Percentiles rank a stretch among this genome's conserved stretches.
These are phyloP conservation scores for Aspergillus pseudoviridinutans DNA, from an alignment of 2,329 filamentous ascomycete genomes.

Conservation along the genomic window DNA sequence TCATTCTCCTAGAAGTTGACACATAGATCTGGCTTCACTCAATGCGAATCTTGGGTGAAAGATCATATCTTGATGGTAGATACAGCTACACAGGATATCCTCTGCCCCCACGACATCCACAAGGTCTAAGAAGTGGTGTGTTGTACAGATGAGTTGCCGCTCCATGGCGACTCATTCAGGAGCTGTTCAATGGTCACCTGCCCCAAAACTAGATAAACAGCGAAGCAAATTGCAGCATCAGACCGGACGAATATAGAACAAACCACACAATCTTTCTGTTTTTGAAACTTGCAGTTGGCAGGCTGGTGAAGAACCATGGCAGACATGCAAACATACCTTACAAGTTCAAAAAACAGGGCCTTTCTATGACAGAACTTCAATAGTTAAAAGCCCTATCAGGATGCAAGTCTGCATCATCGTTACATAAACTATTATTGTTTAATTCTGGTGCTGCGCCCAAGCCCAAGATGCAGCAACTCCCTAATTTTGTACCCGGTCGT, in stretches of 20 bases:
- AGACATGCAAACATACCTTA: background rate
- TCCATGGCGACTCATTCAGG: background rate
- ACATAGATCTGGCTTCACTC: background rate
- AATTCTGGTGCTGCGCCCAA: conserved; percentile 15
- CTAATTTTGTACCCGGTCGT: background rate
- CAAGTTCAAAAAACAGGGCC: background rate
- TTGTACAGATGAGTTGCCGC: background rate
- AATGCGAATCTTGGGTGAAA: background rate
- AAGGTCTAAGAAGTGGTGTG: background rate
- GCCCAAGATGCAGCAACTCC: conserved; percentile 5
- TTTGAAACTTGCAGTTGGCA: no score
- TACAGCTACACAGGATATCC: no score
- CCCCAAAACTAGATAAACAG: background rate
- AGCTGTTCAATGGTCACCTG: background rate
- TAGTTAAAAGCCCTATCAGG: background rate
- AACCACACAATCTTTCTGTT: no score
- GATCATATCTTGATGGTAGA: background rate
- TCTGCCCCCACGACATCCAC: background rate
- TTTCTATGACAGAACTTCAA: background rate
- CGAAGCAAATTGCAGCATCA: background rate
- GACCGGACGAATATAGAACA: background rate
- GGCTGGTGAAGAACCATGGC: background rate
- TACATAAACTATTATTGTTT: conserved; percentile 12
- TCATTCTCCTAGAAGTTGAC: background rate
- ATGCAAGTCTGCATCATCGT: conserved; percentile 12